Evolutionary conservation across 768 basidiomycete species (phyloP), one percentile per base, ranked within the genome.

Genomic region (Trametes coccinea): DNA sequence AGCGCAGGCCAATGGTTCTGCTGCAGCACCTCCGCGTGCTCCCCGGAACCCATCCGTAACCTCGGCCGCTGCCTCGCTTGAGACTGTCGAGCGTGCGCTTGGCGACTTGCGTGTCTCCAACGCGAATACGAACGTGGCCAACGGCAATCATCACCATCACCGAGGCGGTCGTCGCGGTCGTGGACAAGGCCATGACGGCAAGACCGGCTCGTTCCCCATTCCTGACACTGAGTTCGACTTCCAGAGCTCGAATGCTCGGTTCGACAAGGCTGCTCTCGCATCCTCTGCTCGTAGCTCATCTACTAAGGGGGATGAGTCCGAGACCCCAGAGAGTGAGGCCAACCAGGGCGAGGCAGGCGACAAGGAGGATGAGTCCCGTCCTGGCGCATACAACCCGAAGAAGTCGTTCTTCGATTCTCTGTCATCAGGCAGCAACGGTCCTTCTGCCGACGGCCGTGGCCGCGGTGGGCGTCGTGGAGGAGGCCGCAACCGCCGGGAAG

Each of bases 151-250:
- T 5, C 47, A 51, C 16, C 59, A 49, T 5, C 63, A 60, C 2
- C 61, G 65, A 1, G 72, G 74, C 13, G 77, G 78, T 34, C 70
- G 80, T 56, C 78, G 82, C 0, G 73, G 76, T 13, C 74, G 77
- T 10, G 52, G 56, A 3, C 62, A 58, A 31, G 66, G 70, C 8
- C 65, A 68, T 17, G 66, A 72, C 2, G 45, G 31, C 44, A 78
- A 79, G 67, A 64, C 70, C 2, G 70, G 65, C 17, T 79, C 80
- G 22, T 59, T 82, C n/a, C 75, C 76, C 37, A 88, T 93, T 0
- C 92, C 92, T 0, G 71, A 79, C 1, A 86, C 85, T 0, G 92
- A 93, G 71, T 94, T 93, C 70, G 92, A 94, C 76, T 95, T 94
- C 72, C 77, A 83, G 71, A 80, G 80, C 58, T 83, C 84, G 56